Base-by-base conservation (phyloP, 2,329 filamentous ascomycete genomes). In the Botrytis hyacinthi region DNA sequence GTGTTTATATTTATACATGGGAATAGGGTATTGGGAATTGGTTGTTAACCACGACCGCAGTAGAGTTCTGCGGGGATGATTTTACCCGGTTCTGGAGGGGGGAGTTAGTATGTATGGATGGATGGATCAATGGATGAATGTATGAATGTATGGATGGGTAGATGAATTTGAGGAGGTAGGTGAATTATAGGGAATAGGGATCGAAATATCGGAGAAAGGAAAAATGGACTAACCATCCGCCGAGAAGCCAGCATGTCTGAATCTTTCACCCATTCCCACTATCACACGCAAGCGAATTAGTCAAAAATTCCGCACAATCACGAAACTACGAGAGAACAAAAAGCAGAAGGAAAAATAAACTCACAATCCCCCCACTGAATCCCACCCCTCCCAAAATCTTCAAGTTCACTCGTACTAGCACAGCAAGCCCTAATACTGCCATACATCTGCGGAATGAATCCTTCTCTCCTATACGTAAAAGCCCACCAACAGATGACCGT, bases 361-460 rank as follows among this genome's bases (percentile, higher is more conserved):
- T 54, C 67, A 76, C 75, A 70, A 75, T 77, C 75, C 37, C 76
- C 76, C 76, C 75, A 77, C 12, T 70, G 42, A 57, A 78, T 75
- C 1, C 76, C 76, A 5, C 69, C 44, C 1, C 54, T 14, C 26
- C 65, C 72, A 51, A 77, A 78, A 59, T 76, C 73, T 6, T 61
- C 72, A 37, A 78, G 74, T 32, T 77, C 74, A 16, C 72, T 73
- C 5, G 76, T 78, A 26, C 72, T 75, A 7, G 75, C 76, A 72
- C 76, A 76, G n/a, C 72, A 74, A 22, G 76, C 51, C 37, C 76
- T 73, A 18, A 76, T 77, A 16, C 75, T 76, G 0, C 76, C 76
- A 68, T 73, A 78, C 76, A 78, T 78, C 35, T 77, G 75, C 1
- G 76, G 76, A 22, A 76, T 76, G 26, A 78, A 78, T 0, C 76